Evolutionary conservation across 192 early-diverging fungal species (phyloP).

Genomic region (Backusella liffmaniae): DNA sequence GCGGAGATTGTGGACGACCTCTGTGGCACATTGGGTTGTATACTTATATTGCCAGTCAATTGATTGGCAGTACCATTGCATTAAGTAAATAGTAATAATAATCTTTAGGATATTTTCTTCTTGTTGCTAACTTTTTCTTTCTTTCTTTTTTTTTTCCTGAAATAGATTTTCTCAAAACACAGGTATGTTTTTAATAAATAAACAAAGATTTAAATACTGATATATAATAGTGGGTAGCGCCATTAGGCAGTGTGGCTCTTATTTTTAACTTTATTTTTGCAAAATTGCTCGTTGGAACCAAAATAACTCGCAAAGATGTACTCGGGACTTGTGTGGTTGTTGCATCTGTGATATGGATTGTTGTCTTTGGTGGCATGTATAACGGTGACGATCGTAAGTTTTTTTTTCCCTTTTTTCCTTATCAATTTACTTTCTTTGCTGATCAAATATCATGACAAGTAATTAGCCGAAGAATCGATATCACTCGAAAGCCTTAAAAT

Average conservation of each 20-base stretch:
- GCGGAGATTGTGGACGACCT: conserved; percentile 56
- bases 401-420: conserved; percentile 10
- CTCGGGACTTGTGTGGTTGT: conserved; percentile 56
- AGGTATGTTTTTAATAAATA: conserved; percentile 22
- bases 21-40: conserved; percentile 60
- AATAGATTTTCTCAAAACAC: conserved; percentile 60
- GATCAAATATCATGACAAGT: neutral
- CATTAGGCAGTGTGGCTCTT: conserved; percentile 51
- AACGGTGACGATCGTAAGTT: conserved; percentile 43
- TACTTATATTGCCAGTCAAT: conserved; percentile 51
- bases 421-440: neutral
- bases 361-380: conserved; percentile 56
- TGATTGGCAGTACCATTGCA: conserved; percentile 55
- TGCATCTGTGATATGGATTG: conserved; percentile 56
- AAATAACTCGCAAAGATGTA: conserved; percentile 50
- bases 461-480: conserved; percentile 43
- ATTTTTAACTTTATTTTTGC: conserved; percentile 66
- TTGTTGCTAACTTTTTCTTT: neutral
- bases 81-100: conserved; percentile 45
- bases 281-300: conserved; percentile 53
- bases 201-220: neutral
- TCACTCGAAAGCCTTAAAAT: conserved; percentile 48
- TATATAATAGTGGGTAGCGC: conserved; percentile 49
- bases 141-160: neutral
- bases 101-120: neutral